Evolutionary conservation across 192 early-diverging fungal species (phyloP).

Genomic region (Podila horticola): DNA sequence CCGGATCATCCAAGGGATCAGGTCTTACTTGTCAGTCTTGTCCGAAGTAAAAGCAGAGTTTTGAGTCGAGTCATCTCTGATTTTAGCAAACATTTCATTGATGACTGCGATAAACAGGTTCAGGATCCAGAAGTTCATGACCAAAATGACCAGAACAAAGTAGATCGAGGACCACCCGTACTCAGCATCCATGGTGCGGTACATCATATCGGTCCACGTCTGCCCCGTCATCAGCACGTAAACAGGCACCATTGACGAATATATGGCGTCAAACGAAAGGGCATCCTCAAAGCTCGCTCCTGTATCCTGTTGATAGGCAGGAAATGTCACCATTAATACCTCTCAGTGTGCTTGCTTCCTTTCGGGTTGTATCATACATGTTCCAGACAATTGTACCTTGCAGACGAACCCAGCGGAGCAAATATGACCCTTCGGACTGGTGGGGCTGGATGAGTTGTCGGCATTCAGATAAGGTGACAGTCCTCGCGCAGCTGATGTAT

Average conservation of each 20-base stretch:
- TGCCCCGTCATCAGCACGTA: slow-evolving; percentile 68
- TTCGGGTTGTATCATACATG: background rate
- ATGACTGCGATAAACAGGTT: slow-evolving; percentile 75
- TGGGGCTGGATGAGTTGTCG: background rate
- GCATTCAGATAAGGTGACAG: slow-evolving; percentile 9
- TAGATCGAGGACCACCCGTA: slow-evolving; percentile 59
- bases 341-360: too few relatives aligned
- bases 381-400: slow-evolving; percentile 26
- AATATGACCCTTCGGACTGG: slow-evolving; percentile 61
- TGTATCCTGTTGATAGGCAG: slow-evolving; percentile 10
- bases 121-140: slow-evolving; percentile 74
- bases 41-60: slow-evolving; percentile 67
- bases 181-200: slow-evolving; percentile 68
- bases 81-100: slow-evolving; percentile 72
- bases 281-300: slow-evolving; percentile 43
- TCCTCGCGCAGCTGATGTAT: background rate
- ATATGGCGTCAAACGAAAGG: slow-evolving; percentile 66
- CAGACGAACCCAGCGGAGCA: slow-evolving; percentile 59
- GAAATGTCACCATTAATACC: background rate
- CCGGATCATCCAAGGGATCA: background rate
- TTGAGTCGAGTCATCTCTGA: slow-evolving; percentile 65
- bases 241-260: slow-evolving; percentile 61
- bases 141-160: slow-evolving; percentile 64
- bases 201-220: slow-evolving; percentile 72
- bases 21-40: slow-evolving; percentile 41